Evolutionary conservation across 805 yeast genomes (phyloP).

Genomic region (Teunomyces gatunensis): DNA sequence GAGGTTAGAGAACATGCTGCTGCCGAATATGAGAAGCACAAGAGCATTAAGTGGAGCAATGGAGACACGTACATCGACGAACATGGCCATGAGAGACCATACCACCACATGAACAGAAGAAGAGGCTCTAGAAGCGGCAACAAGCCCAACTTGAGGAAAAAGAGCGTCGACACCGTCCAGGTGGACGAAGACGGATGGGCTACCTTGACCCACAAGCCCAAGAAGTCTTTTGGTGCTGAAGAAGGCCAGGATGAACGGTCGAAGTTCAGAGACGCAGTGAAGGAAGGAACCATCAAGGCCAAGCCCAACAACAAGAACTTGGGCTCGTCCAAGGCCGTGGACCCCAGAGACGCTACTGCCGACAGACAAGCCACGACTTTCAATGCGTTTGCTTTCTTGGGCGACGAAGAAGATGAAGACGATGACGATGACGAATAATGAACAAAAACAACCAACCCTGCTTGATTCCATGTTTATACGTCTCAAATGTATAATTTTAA

Average conservation of each 20-base stretch:
- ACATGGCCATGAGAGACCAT: conserved; percentile 43
- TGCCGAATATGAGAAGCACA: conserved; percentile 27
- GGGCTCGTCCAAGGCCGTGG: conserved; percentile 71
- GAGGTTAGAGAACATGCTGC: conserved; percentile 53
- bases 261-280: conserved; percentile 44
- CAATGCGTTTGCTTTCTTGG: conserved; percentile 82
- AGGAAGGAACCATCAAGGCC: conserved; percentile 48
- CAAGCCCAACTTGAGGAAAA: conserved; percentile 57
- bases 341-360: conserved; percentile 66
- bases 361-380: conserved; percentile 64
- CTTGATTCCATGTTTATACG: neutral
- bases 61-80: conserved; percentile 48
- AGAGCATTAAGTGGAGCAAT: conserved; percentile 29
- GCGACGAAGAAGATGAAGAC: conserved; percentile 47
- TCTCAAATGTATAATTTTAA: neutral
- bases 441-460: neutral
- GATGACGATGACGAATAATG: conserved; percentile 7
- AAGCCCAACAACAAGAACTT: conserved; percentile 74
- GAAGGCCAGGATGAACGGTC: conserved; percentile 48
- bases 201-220: conserved; percentile 45
- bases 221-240: conserved; percentile 48
- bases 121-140: conserved; percentile 53
- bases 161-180: conserved; percentile 46
- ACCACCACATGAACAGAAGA: conserved; percentile 52
- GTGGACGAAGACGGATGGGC: conserved; percentile 87